Conservation (phyloP, 129 eudicot species). For the Silybum marianum region DNA sequence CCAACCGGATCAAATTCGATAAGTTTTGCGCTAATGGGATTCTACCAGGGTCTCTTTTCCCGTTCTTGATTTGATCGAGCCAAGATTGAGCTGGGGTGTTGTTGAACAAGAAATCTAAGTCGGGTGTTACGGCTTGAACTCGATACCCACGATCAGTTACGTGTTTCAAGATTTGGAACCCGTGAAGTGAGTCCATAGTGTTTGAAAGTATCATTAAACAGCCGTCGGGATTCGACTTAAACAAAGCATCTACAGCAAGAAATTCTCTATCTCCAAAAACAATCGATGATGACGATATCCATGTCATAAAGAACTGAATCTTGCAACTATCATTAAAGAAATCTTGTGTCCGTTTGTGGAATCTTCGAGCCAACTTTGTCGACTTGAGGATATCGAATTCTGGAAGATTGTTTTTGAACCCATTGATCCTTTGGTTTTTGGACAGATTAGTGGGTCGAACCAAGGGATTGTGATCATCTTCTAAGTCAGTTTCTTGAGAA, state of each 20-base stretch:
- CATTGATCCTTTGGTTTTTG: slow-evolving; percentile 16
- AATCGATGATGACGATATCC: slow-evolving; percentile 41
- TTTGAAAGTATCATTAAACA: slow-evolving; percentile 65
- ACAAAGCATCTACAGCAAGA: slow-evolving; percentile 47
- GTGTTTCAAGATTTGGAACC: slow-evolving; percentile 43
- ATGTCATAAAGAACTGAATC: slow-evolving; percentile 56
- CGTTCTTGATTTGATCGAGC: slow-evolving; percentile 53
- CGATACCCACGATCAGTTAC: slow-evolving; percentile 34
- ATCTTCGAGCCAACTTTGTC: slow-evolving; percentile 25
- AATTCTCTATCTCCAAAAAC: slow-evolving; percentile 49
- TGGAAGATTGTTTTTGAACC: slow-evolving; percentile 38
- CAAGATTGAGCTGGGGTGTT: slow-evolving; percentile 71
- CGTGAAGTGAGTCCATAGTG: slow-evolving; percentile 53
- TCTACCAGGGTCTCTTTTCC: slow-evolving; percentile 60
- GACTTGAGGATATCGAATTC: slow-evolving; percentile 36
- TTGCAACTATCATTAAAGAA: slow-evolving; percentile 40
- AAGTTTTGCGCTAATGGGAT: slow-evolving; percentile 68
- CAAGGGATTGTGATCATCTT: background rate
- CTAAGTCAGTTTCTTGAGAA: background rate
- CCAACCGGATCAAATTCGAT: slow-evolving; percentile 60
- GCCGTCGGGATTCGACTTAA: slow-evolving; percentile 46
- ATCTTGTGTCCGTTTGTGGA: slow-evolving; percentile 34
- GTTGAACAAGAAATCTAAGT: slow-evolving; percentile 48
- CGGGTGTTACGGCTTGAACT: slow-evolving; percentile 48
- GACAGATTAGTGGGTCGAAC: slow-evolving; percentile 32